Conservation (phyloP, 129 eudicot species). For the Erigeron canadensis region DNA sequence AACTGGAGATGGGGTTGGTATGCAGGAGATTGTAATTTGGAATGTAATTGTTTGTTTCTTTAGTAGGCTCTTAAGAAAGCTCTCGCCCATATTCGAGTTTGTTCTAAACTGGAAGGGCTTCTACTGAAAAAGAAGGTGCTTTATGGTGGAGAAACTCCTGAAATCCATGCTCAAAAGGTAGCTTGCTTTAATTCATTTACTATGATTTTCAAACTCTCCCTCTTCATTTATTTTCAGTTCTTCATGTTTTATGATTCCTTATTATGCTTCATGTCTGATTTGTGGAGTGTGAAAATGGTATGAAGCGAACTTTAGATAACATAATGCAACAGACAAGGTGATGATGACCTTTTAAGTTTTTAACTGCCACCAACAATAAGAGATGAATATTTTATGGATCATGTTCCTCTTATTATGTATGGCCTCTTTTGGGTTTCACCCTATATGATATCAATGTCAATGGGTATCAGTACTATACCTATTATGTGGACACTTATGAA, state of each 20-base stretch:
- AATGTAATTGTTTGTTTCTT: slow-evolving; percentile 35
- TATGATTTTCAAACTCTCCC: neutral
- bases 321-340: neutral
- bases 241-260: neutral
- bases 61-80: slow-evolving; percentile 81
- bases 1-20: slow-evolving; percentile 4
- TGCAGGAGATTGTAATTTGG: slow-evolving; percentile 17
- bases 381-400: slow-evolving; percentile 8
- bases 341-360: neutral
- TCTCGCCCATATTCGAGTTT: slow-evolving; percentile 75
- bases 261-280: neutral
- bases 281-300: neutral
- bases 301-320: neutral
- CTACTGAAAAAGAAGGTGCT: slow-evolving; percentile 70
- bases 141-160: slow-evolving; percentile 76
- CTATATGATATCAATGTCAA: neutral
- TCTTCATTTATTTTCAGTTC: neutral
- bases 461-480: too few relatives aligned
- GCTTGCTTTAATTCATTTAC: neutral
- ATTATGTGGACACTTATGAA: neutral
- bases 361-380: neutral
- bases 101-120: slow-evolving; percentile 86
- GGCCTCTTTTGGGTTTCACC: neutral
- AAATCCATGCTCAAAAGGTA: slow-evolving; percentile 95
- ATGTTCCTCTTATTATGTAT: slow-evolving; percentile 5